Evolutionary conservation across 768 basidiomycete species (phyloP).

Genomic region (Pluteus cervinus): DNA sequence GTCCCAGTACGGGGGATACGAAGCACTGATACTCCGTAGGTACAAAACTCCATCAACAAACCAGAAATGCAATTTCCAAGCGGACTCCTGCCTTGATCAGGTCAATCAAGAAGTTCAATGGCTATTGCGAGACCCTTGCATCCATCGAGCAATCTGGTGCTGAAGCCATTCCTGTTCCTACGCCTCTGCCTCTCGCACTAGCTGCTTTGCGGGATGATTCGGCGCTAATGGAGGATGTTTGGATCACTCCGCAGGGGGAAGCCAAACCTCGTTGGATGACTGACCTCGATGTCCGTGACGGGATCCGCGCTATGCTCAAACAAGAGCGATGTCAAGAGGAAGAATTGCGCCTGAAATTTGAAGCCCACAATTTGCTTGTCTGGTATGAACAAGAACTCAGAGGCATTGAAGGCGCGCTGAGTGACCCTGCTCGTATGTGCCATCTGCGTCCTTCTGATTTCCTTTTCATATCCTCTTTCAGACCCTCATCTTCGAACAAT

Average conservation of each 20-base stretch:
- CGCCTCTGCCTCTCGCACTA: slow-evolving; percentile 21
- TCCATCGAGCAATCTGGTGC: slow-evolving; percentile 4
- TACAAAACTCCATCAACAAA: slow-evolving; percentile 27
- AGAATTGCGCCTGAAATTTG: slow-evolving; percentile 12
- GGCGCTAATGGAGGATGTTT: slow-evolving; percentile 28
- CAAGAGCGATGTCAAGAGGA: slow-evolving; percentile 25
- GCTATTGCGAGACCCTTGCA: slow-evolving; percentile 17
- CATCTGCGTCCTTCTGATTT: too few species aligned
- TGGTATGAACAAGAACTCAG: slow-evolving; percentile 27
- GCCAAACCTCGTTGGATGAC: slow-evolving; percentile 24
- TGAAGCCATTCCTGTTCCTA: slow-evolving; percentile 22
- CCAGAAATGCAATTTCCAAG: slow-evolving; percentile 20
- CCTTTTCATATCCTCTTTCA: too few species aligned
- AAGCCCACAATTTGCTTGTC: slow-evolving; percentile 26
- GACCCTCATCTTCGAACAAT: too few species aligned
- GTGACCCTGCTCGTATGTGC: slow-evolving; percentile 12
- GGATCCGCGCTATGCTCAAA: slow-evolving; percentile 25
- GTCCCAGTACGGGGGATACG: not conserved
- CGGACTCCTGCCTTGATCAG: slow-evolving; percentile 19
- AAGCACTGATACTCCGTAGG: slow-evolving; percentile 12
- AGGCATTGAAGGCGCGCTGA: slow-evolving; percentile 16
- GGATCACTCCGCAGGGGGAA: slow-evolving; percentile 16
- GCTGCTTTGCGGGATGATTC: slow-evolving; percentile 14
- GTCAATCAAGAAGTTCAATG: slow-evolving; percentile 20
- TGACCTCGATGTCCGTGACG: slow-evolving; percentile 20